Conservation (phyloP, 164 flowering plant genomes). For the Kalanchoe fedtschenkoi region DNA sequence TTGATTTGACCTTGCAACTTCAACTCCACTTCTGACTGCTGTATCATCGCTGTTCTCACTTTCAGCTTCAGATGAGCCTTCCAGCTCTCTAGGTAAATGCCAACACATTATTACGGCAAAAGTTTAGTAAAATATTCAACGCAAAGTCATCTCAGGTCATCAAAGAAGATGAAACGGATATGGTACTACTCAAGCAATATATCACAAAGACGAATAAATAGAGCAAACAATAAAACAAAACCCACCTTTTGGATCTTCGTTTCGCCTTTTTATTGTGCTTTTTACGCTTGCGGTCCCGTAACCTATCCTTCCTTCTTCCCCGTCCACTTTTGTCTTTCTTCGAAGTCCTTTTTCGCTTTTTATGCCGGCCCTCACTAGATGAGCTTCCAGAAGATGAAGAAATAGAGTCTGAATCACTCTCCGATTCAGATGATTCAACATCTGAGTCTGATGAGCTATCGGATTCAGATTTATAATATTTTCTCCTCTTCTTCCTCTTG, state of each 20-base stretch:
- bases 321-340: constrained; percentile 58
- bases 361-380: constrained; percentile 80
- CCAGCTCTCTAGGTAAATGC: constrained; percentile 31
- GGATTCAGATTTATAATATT: constrained; percentile 69
- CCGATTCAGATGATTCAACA: constrained; percentile 51
- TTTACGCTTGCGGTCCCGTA: constrained; percentile 57
- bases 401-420: constrained; percentile 48
- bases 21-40: constrained; percentile 31
- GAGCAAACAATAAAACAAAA: not conserved
- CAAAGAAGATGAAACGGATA: not conserved
- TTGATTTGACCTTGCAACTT: constrained; percentile 21
- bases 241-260: constrained; percentile 68
- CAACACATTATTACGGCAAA: not conserved
- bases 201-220: not conserved
- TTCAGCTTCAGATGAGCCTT: constrained; percentile 40
- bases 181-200: not conserved
- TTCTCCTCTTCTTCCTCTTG: constrained; percentile 55
- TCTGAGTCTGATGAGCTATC: constrained; percentile 78
- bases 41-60: constrained; percentile 37
- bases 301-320: constrained; percentile 51
- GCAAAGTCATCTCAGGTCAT: not conserved
- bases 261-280: constrained; percentile 65
- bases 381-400: constrained; percentile 67
- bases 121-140: not conserved
- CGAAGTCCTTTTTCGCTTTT: constrained; percentile 68